Percentiles rank a stretch among this genome's conserved stretches.
Evolutionary conservation across 352 stramenopile species (phyloP).

Genomic region (Globisporangium cylindrosporum): DNA sequence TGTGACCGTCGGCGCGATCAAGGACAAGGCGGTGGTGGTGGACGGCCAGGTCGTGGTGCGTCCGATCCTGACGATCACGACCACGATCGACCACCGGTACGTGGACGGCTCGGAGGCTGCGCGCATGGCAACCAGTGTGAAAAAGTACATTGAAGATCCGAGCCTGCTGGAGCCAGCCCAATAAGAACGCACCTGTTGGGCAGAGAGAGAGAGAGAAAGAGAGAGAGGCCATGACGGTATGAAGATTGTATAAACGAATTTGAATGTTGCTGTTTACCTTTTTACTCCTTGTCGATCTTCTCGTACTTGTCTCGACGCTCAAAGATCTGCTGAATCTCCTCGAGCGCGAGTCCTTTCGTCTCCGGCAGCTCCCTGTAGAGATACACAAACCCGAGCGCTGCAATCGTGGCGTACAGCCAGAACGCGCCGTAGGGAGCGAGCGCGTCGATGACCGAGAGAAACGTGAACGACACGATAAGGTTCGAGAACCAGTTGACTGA

Average conservation of each 20-base stretch:
- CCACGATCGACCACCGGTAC: constrained; percentile 71
- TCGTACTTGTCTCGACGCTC: constrained; percentile 33
- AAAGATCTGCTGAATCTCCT: constrained; percentile 93
- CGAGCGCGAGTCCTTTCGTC: constrained; percentile 91
- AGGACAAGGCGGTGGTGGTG: constrained; percentile 59
- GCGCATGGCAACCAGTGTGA: constrained; percentile 54
- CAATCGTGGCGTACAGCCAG: constrained; percentile 88
- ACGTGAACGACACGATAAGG: constrained; percentile 92
- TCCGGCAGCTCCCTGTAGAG: constrained; percentile 86
- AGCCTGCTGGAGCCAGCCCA: constrained; percentile 40
- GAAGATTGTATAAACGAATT: not conserved
- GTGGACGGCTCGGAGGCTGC: constrained; percentile 59
- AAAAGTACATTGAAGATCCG: constrained; percentile 51
- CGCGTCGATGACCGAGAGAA: constrained; percentile 86
- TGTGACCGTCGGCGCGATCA: constrained; percentile 62
- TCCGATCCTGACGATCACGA: constrained; percentile 62
- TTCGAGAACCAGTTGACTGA: constrained; percentile 93
- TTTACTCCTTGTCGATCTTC: constrained; percentile 31
- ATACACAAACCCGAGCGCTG: constrained; percentile 68
- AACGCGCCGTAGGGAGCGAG: constrained; percentile 75
- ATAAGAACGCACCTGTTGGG: not conserved
- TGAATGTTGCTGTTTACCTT: not conserved
- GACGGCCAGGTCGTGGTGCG: constrained; percentile 58
- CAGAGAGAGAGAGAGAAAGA: not conserved
- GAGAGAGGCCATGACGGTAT: not conserved